Base-by-base conservation (phyloP, 352 stramenopile genomes). In the Pythium utonaiense region DNA sequence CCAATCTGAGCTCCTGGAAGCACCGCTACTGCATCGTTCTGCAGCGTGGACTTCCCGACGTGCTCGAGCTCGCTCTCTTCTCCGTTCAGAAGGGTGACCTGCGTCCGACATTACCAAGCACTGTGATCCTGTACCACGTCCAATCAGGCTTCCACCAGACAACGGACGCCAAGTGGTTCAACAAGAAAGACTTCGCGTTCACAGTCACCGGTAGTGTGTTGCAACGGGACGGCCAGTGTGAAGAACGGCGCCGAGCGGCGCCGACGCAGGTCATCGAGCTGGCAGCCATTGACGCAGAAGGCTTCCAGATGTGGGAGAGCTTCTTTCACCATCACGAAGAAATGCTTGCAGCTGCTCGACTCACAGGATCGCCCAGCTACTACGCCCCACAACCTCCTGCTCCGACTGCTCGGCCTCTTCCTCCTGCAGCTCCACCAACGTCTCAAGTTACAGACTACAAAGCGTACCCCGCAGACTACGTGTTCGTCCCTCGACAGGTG, bases 51-150 rank as follows among this genome's bases (percentile, higher is more conserved):
- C 62, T 85, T 1, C 75, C 73, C 0, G 69, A 83, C 16, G 60
- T 88, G 0, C 54, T 93, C 7, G 83, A 95, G 66, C 62, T 93
- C n/a, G 81, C 80, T 24, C 73, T 92, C 10, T 93, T 89, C 41
- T 75, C 63, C 21, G 78, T 86, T 69, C 67, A 75, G 41, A 69
- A 78, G 24, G 69, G 61, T 6, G 67, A 66, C 12, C 57, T 71
- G 28, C 77, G 83, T 1, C 78, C 79, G 1, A 75, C 77, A 45
- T 81, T 77, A 21, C 83, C 83, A 17, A 74, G 63, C 17, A 75
- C 73, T 1, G 79, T 90, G 19, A 67, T 90, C 56, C 47, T 93
- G 16, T 89, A 79, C 48, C 80, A 84, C 16, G 71, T 88, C 22
- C 70, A 71, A 17, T 57, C 57, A 25, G 81, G 78, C 10, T 71